Percentiles rank a stretch among this genome's conserved stretches.
Conservation (phyloP, 805 yeast species). For the Starmerella sirachaensis region DNA sequence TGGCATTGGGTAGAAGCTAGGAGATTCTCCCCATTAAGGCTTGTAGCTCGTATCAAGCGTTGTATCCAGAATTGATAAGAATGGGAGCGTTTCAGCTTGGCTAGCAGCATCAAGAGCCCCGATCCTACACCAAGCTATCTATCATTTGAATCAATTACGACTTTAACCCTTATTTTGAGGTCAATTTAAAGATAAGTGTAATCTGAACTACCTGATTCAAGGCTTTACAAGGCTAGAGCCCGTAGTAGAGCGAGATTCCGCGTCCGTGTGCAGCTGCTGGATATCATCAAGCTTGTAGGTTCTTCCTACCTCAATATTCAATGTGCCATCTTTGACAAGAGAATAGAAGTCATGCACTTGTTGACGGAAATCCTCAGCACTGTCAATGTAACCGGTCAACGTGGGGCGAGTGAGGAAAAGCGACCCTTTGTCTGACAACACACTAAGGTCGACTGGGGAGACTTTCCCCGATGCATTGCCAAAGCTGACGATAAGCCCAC, state of each 20-base stretch:
- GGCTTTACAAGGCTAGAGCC: constrained; percentile 32
- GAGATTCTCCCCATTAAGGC: too few species aligned
- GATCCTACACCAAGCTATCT: too few species aligned
- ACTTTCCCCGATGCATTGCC: constrained; percentile 89
- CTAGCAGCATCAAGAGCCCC: too few species aligned
- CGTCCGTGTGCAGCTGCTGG: constrained; percentile 41
- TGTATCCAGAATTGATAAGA: too few species aligned
- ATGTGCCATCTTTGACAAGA: constrained; percentile 24
- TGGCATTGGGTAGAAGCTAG: too few species aligned
- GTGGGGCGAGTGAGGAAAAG: constrained; percentile 51
- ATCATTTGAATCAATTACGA: too few species aligned
- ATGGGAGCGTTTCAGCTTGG: too few species aligned
- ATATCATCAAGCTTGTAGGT: constrained; percentile 50
- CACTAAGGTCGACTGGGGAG: constrained; percentile 45
- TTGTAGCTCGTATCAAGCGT: too few species aligned
- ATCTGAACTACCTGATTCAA: too few species aligned
- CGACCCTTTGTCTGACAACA: constrained; percentile 49
- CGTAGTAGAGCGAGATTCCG: constrained; percentile 55
- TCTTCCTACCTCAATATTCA: constrained; percentile 38
- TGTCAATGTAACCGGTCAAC: constrained; percentile 41
- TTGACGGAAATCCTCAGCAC: constrained; percentile 24
- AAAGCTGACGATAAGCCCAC: constrained; percentile 62
- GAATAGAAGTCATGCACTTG: constrained; percentile 19
- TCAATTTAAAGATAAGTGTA: too few species aligned
- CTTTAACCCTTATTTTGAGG: too few species aligned